phyloP scores from a whole-genome alignment of 78 protist species.

The Dictyostelium citrinum region DNA sequence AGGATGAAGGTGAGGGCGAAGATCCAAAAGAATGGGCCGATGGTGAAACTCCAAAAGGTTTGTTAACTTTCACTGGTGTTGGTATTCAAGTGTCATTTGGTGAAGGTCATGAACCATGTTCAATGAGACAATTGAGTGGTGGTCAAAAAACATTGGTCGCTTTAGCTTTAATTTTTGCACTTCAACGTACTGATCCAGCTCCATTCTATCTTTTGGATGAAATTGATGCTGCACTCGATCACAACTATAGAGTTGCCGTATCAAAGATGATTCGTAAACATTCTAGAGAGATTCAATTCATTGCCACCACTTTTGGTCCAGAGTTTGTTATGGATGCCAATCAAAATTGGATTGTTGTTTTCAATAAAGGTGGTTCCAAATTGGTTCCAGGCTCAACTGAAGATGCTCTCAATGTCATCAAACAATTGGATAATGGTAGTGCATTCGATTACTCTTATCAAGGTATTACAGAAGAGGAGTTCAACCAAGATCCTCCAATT shows the following conservation, averaged over 20 bases:
- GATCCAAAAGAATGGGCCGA: slow-evolving; percentile 37
- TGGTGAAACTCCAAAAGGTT: not conserved
- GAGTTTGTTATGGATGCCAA: slow-evolving; percentile 81
- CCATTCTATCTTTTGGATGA: slow-evolving; percentile 99
- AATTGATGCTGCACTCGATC: slow-evolving; percentile 98
- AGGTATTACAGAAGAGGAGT: slow-evolving; percentile 46
- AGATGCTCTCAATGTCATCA: slow-evolving; percentile 47
- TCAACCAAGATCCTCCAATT: not conserved
- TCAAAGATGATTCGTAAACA: slow-evolving; percentile 84
- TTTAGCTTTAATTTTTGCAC: slow-evolving; percentile 98
- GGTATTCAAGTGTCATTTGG: slow-evolving; percentile 80
- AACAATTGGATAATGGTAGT: slow-evolving; percentile 8
- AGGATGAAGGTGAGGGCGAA: slow-evolving; percentile 23
- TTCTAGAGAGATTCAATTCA: slow-evolving; percentile 54
- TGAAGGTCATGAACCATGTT: slow-evolving; percentile 25
- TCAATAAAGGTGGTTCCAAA: slow-evolving; percentile 29
- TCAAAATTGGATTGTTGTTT: slow-evolving; percentile 66
- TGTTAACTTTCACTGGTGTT: slow-evolving; percentile 80
- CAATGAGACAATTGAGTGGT: slow-evolving; percentile 60
- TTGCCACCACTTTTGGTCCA: slow-evolving; percentile 83
- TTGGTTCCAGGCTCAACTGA: slow-evolving; percentile 7
- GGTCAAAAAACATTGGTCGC: slow-evolving; percentile 98
- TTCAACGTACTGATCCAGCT: slow-evolving; percentile 98
- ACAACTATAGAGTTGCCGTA: slow-evolving; percentile 89
- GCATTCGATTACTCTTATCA: slow-evolving; percentile 32